Conservation (phyloP, 2,329 filamentous ascomycete species). For the Scopulariopsis brevicaulis region DNA sequence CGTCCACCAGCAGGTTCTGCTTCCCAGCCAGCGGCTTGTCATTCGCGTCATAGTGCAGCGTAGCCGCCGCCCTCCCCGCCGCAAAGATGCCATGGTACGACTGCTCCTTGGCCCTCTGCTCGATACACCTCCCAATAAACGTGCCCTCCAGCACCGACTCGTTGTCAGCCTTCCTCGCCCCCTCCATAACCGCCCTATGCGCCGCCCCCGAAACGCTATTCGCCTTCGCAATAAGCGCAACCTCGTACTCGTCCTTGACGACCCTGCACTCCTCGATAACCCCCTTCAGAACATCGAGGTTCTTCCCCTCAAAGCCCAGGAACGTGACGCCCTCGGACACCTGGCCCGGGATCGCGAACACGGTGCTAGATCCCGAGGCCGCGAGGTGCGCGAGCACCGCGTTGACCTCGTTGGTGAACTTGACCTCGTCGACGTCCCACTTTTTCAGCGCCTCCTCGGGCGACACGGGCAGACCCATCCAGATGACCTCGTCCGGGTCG, state of each 20-base stretch:
- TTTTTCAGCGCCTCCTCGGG: slow-evolving; percentile 60
- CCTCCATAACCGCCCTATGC: slow-evolving; percentile 50
- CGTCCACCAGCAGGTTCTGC: slow-evolving; percentile 74
- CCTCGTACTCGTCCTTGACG: slow-evolving; percentile 64
- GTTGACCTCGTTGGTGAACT: slow-evolving; percentile 64
- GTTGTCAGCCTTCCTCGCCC: slow-evolving; percentile 53
- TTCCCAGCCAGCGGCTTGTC: slow-evolving; percentile 58
- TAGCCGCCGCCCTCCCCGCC: slow-evolving; percentile 67
- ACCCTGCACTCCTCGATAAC: slow-evolving; percentile 60
- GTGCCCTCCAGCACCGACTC: slow-evolving; percentile 75
- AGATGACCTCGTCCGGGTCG: slow-evolving; percentile 82
- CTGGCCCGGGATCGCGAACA: slow-evolving; percentile 72
- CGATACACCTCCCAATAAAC: slow-evolving; percentile 68
- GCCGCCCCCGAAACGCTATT: slow-evolving; percentile 59
- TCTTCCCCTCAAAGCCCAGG: slow-evolving; percentile 54
- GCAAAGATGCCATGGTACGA: slow-evolving; percentile 84
- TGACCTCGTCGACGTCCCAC: slow-evolving; percentile 76
- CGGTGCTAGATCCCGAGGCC: slow-evolving; percentile 27
- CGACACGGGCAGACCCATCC: slow-evolving; percentile 79
- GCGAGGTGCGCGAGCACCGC: slow-evolving; percentile 49
- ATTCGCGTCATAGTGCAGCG: slow-evolving; percentile 80
- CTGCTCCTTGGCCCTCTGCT: slow-evolving; percentile 67
- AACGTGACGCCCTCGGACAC: slow-evolving; percentile 64
- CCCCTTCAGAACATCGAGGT: slow-evolving; percentile 42
- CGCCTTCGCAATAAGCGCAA: slow-evolving; percentile 61